Base-by-base conservation (phyloP, 371 early-diverging fungal genomes). In the Mortierella sp. region DNA sequence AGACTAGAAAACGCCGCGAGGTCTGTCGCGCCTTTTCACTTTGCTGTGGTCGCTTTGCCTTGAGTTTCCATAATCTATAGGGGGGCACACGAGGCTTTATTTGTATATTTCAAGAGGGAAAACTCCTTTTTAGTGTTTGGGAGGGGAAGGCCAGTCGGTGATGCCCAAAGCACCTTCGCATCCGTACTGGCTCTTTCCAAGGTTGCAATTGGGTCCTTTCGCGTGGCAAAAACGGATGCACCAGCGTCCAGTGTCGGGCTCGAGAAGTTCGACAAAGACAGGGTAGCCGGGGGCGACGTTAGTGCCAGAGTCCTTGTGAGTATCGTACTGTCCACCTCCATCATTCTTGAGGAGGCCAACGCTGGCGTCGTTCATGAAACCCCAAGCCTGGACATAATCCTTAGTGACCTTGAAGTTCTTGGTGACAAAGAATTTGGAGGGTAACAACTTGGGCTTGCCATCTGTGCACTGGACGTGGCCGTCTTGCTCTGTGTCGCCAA, bases 301-400 rank as follows among this genome's bases (percentile, higher is more conserved):
- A 27, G 24, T 4, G 9, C 55, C 55, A 41, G 55, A 54, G 42
- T 54, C 55, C 42, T 42, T 42, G 42, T 54, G 55, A 43, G 26
- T 43, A 43, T 54, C 55, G 55, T 54, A 54, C 27, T 54, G 55
- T 39, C 55, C 55, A 43, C 55, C 55, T 17, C 55, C 55, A 27
- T 54, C 55, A 5, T 39, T 54, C 41, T 41, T 43, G 27, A 54
- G 24, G 26, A 54, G 26, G 42, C 55, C 55, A 2, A 54, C 55
- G 27, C 27, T 27, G 43, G 23, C 24, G 27, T 41, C 43, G 42
- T 54, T 27, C 55, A 54, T 54, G 55, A 42, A 27, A 42, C 55
- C 55, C 55, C 55, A 54, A n/a, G 55, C 55, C 55, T 54, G 55
- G 43, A 54, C 55, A 26, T 54, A 54, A 7, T 54, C 27, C 24